Evolutionary conservation across 768 basidiomycete genomes (phyloP).

Genomic region (Lactifluus echinatus): DNA sequence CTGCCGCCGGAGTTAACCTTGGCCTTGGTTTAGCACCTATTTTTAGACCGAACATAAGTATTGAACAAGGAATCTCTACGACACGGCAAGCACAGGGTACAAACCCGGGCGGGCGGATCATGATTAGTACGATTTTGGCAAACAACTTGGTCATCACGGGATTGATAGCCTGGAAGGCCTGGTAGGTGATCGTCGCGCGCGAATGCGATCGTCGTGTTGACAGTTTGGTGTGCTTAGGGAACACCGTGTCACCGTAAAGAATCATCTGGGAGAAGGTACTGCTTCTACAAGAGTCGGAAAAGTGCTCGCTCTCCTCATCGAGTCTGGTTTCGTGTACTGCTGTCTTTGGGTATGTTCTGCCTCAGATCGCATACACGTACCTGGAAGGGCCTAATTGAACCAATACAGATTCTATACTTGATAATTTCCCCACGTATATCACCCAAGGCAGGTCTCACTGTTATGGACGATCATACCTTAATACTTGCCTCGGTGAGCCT

Average conservation of each 20-base stretch:
- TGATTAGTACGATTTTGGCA: not conserved
- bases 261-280: too few species aligned
- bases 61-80: too few species aligned
- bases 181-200: not conserved
- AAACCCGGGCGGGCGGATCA: not conserved
- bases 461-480: constrained; percentile 4
- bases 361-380: not conserved
- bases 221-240: not conserved
- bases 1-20: not conserved
- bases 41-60: too few species aligned
- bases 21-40: not conserved
- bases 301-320: constrained; percentile 3
- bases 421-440: not conserved
- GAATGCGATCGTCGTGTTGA: not conserved
- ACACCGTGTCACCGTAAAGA: not conserved
- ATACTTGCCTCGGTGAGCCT: constrained; percentile 5
- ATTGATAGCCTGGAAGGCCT: too few species aligned
- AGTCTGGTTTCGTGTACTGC: constrained; percentile 15
- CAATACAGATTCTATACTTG: constrained; percentile 2
- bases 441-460: not conserved
- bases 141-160: not conserved
- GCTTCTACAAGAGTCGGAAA: too few species aligned
- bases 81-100: too few species aligned
- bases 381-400: not conserved
- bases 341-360: constrained; percentile 7